phyloP scores from a whole-genome alignment of 2,329 filamentous ascomycete species.

The Aspergillus fumigatus region DNA sequence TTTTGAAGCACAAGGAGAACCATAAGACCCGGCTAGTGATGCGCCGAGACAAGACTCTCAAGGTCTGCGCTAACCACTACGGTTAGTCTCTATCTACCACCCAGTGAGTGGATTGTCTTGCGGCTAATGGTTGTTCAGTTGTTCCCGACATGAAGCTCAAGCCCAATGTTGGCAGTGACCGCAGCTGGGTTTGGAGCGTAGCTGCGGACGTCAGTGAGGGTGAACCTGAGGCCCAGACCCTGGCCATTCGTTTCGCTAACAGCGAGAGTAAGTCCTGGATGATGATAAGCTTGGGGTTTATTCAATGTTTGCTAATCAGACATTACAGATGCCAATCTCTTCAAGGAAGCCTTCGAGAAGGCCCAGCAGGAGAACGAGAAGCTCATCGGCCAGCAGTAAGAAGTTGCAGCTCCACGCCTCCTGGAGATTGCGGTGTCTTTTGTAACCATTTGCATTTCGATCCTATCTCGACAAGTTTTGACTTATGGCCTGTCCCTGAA shows the following conservation, averaged over 20 bases:
- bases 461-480: neutral
- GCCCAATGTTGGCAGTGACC: constrained; percentile 95
- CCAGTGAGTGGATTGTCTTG: neutral
- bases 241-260: constrained; percentile 97
- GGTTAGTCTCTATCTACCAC: constrained; percentile 54
- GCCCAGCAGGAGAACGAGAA: constrained; percentile 94
- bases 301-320: constrained; percentile 12
- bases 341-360: constrained; percentile 97
- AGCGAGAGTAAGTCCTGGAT: constrained; percentile 70
- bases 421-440: neutral
- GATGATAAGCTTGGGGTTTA: neutral
- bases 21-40: constrained; percentile 96
- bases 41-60: constrained; percentile 98
- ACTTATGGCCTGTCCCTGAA: neutral
- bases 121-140: constrained; percentile 52
- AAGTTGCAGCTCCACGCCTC: neutral
- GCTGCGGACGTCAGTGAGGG: constrained; percentile 97
- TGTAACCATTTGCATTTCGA: neutral
- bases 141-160: constrained; percentile 98
- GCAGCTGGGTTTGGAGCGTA: constrained; percentile 99
- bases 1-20: constrained; percentile 99
- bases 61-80: constrained; percentile 99
- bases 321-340: constrained; percentile 77
- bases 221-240: constrained; percentile 89
- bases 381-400: constrained; percentile 61